Percentiles rank a stretch among this genome's conserved stretches.
These are phyloP conservation scores for Trebouxia gelatinosa DNA, from an alignment of 163 green algal species.

Conservation along the genomic window DNA sequence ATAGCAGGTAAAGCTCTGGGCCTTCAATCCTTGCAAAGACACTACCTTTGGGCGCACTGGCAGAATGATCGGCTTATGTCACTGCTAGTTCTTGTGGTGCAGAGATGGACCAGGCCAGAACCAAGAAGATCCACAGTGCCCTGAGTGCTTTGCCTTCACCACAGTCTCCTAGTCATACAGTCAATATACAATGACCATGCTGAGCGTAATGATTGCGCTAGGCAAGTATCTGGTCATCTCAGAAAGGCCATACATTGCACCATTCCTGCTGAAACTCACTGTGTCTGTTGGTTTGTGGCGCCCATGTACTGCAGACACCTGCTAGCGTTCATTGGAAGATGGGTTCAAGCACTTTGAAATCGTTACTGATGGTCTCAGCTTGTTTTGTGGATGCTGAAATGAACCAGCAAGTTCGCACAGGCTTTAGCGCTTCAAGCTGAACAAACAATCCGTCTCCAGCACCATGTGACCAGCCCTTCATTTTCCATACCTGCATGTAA, in stretches of 20 bases:
- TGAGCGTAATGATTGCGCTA: not conserved
- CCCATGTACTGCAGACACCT: not conserved
- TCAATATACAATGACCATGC: not conserved
- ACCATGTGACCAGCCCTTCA: slow-evolving; percentile 10
- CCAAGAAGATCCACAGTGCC: slow-evolving; percentile 17
- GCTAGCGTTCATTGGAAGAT: not conserved
- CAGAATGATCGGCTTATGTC: too few species aligned
- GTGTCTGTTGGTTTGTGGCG: not conserved
- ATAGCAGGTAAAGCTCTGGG: too few species aligned
- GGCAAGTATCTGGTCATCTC: not conserved
- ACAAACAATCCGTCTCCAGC: slow-evolving; percentile 28
- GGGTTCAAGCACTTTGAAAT: slow-evolving; percentile 23
- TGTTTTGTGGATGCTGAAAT: not conserved
- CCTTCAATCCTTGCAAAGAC: too few species aligned
- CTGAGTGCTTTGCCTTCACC: slow-evolving; percentile 2
- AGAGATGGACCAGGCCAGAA: slow-evolving; percentile 22
- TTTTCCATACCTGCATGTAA: slow-evolving; percentile 39
- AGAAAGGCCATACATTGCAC: not conserved
- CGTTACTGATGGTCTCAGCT: not conserved
- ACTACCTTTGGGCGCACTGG: too few species aligned
- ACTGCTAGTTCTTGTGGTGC: too few species aligned
- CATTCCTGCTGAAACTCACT: not conserved
- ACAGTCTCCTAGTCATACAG: not conserved
- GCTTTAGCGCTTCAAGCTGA: slow-evolving; percentile 33
- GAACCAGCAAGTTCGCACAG: slow-evolving; percentile 15